These are phyloP conservation scores for Cordyceps cicadae DNA, from an alignment of 2,329 filamentous ascomycete genomes.

Conservation along the genomic window DNA sequence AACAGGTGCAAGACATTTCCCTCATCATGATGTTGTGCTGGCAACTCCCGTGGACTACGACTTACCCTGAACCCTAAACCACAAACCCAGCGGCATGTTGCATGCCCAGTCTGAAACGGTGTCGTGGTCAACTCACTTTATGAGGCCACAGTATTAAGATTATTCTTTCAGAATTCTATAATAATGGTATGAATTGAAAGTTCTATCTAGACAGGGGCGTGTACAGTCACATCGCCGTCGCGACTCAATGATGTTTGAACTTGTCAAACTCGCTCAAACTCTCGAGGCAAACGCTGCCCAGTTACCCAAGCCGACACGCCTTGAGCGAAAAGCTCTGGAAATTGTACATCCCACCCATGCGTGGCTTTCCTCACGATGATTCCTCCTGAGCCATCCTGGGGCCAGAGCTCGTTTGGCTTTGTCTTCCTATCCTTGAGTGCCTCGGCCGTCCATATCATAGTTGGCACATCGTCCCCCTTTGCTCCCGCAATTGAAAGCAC, in stretches of 20 bases:
- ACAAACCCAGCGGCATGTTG: too few relatives aligned
- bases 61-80: too few relatives aligned
- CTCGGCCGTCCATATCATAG: constrained; percentile 23
- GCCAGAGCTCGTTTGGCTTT: neutral
- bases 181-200: too few relatives aligned
- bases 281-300: constrained; percentile 19
- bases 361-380: constrained; percentile 26
- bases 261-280: constrained; percentile 15
- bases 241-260: too few relatives aligned
- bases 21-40: too few relatives aligned
- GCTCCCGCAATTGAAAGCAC: constrained; percentile 21
- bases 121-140: neutral
- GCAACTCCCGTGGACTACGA: too few relatives aligned
- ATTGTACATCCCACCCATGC: constrained; percentile 34
- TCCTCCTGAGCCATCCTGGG: neutral
- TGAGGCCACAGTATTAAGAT: too few relatives aligned
- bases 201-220: too few relatives aligned
- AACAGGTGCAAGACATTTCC: too few relatives aligned
- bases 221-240: too few relatives aligned
- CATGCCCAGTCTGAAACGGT: too few relatives aligned
- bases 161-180: too few relatives aligned
- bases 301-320: constrained; percentile 30
- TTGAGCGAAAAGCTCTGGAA: constrained; percentile 30
- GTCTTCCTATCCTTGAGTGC: constrained; percentile 13
- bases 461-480: constrained; percentile 25